phyloP scores from a whole-genome alignment of 257 asterid genomes.

The Gentiana macrophylla region DNA sequence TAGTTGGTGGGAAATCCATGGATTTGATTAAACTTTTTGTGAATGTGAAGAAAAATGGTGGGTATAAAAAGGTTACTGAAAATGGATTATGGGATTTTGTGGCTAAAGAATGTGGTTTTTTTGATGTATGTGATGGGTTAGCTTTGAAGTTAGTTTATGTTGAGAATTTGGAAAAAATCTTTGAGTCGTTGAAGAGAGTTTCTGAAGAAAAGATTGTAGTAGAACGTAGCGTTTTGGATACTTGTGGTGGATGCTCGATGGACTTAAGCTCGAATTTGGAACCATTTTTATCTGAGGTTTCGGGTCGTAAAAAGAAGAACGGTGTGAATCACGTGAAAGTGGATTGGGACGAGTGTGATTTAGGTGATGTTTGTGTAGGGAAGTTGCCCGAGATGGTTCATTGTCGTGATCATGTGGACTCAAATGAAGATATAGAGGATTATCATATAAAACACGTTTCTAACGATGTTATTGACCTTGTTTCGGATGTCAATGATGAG shows the following conservation, averaged over 20 bases:
- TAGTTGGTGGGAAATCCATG: slow-evolving; percentile 42
- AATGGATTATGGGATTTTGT: slow-evolving; percentile 29
- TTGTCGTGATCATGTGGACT: slow-evolving; percentile 8
- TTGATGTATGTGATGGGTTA: slow-evolving; percentile 17
- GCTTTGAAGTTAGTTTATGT: slow-evolving; percentile 47
- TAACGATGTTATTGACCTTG: background rate
- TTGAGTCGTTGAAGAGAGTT: slow-evolving; percentile 31
- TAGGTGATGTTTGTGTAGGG: slow-evolving; percentile 7
- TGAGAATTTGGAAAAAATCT: slow-evolving; percentile 34
- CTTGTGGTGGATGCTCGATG: slow-evolving; percentile 21
- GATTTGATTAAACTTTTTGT: slow-evolving; percentile 43
- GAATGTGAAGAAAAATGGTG: slow-evolving; percentile 44
- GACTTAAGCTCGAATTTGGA: slow-evolving; percentile 41
- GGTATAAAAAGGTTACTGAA: slow-evolving; percentile 19
- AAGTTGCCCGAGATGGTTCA: background rate
- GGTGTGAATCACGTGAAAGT: slow-evolving; percentile 13
- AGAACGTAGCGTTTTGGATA: slow-evolving; percentile 1
- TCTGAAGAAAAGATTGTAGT: background rate
- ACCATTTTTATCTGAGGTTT: slow-evolving; percentile 23
- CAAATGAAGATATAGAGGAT: slow-evolving; percentile 11
- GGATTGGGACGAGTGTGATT: slow-evolving; percentile 17
- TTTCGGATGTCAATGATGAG: too few relatives aligned
- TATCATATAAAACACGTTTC: background rate
- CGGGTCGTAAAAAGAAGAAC: slow-evolving; percentile 25
- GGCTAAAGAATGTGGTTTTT: slow-evolving; percentile 42